Conservation (phyloP, 768 basidiomycete species). For the Trametes coccinea region DNA sequence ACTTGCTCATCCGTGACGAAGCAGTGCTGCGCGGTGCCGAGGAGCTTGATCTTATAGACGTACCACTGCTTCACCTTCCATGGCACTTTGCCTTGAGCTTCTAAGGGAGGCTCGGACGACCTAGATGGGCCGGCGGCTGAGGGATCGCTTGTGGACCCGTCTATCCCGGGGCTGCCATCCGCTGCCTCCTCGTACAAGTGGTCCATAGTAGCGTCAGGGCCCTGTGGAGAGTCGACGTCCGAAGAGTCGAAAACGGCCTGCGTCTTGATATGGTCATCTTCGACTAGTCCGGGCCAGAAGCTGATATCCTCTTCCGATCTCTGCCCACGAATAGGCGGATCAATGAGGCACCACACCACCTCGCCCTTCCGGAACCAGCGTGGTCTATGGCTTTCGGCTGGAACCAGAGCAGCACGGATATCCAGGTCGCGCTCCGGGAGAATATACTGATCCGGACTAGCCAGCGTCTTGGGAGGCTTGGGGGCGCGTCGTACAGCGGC, state of each 20-base stretch:
- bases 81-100: slow-evolving; percentile 33
- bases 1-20: slow-evolving; percentile 56
- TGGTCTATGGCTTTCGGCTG: slow-evolving; percentile 45
- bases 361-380: slow-evolving; percentile 71
- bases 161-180: slow-evolving; percentile 12
- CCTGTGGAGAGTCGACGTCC: background rate
- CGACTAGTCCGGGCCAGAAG: slow-evolving; percentile 76
- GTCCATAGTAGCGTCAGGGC: background rate
- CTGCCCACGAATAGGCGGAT: slow-evolving; percentile 46
- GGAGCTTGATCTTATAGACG: slow-evolving; percentile 66
- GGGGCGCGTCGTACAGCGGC: slow-evolving; percentile 43
- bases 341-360: slow-evolving; percentile 67
- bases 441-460: slow-evolving; percentile 49
- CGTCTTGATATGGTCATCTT: slow-evolving; percentile 53
- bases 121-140: slow-evolving; percentile 7
- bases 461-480: slow-evolving; percentile 34
- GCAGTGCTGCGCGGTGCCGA: slow-evolving; percentile 54
- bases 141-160: background rate
- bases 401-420: slow-evolving; percentile 55
- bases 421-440: slow-evolving; percentile 65
- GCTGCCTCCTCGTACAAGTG: slow-evolving; percentile 21
- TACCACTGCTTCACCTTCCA: slow-evolving; percentile 65
- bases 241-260: slow-evolving; percentile 37
- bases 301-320: slow-evolving; percentile 47
- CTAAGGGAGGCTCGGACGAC: slow-evolving; percentile 12